Conservation (phyloP, 2,329 filamentous ascomycete genomes). For the Pseudogymnoascus sp. region DNA sequence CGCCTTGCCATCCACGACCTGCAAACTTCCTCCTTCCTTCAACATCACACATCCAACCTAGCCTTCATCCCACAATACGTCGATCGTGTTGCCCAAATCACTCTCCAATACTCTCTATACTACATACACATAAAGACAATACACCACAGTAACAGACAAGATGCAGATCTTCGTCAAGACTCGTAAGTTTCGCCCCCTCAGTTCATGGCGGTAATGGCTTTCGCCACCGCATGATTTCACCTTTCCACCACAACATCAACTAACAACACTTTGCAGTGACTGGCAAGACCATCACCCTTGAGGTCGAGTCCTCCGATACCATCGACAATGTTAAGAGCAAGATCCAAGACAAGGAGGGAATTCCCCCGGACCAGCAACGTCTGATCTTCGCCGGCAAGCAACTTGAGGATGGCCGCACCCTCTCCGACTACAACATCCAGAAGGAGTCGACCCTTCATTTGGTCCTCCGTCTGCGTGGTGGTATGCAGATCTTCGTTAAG, state of each 20-base stretch:
- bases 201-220: constrained; percentile 15
- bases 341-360: constrained; percentile 97
- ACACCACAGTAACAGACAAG: constrained; percentile 19
- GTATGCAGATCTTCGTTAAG: constrained; percentile 87
- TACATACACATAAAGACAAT: constrained; percentile 10
- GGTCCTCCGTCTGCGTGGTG: constrained; percentile 80
- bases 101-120: constrained; percentile 10
- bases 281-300: constrained; percentile 88
- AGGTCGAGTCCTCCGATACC: constrained; percentile 82
- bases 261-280: constrained; percentile 62
- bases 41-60: constrained; percentile 7
- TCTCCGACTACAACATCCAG: constrained; percentile 73
- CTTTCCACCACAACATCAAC: constrained; percentile 62
- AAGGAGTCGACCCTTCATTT: constrained; percentile 84
- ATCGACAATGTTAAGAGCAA: constrained; percentile 97
- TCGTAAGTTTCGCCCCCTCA: constrained; percentile 53
- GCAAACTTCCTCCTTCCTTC: constrained; percentile 10
- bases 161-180: constrained; percentile 99
- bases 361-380: constrained; percentile 91
- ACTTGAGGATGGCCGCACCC: too few relatives aligned
- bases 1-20: constrained; percentile 13
- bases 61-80: neutral
- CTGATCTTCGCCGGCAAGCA: too few relatives aligned
- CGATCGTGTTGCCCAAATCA: constrained; percentile 14
- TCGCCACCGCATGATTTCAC: constrained; percentile 34